Conservation (phyloP, 2,329 filamentous ascomycete genomes). For the Nothophoma quercina region DNA sequence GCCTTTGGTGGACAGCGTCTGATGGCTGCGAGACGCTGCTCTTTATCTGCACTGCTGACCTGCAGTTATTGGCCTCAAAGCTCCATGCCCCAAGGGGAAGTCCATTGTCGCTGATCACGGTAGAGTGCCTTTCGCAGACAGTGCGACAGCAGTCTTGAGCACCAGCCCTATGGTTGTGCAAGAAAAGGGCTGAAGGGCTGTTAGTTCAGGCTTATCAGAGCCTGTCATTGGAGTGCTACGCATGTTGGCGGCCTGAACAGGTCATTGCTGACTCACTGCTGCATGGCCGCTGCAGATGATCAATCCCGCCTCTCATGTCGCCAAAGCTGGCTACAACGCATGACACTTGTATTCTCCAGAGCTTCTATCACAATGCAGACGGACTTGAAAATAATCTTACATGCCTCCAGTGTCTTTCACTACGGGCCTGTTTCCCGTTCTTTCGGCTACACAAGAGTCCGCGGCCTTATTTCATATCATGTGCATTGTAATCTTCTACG, state of each 20-base stretch:
- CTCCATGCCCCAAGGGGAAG: neutral
- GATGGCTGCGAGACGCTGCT: neutral
- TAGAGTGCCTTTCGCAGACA: neutral
- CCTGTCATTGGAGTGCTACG: constrained; percentile 4
- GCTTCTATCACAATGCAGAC: too few species aligned
- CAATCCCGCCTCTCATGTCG: too few species aligned
- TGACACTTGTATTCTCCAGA: too few species aligned
- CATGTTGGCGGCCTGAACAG: neutral
- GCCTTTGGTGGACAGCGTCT: too few species aligned
- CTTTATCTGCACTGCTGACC: neutral
- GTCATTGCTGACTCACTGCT: constrained; percentile 3
- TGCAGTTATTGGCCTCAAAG: neutral
- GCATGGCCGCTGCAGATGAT: neutral
- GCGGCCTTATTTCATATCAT: too few species aligned
- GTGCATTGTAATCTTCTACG: too few species aligned
- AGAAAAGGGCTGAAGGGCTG: constrained; percentile 15
- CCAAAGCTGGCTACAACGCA: too few species aligned
- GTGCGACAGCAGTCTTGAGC: neutral
- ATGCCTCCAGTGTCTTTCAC: too few species aligned
- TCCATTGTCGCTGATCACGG: neutral
- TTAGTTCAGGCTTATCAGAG: neutral
- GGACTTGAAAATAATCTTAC: too few species aligned
- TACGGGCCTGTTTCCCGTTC: too few species aligned
- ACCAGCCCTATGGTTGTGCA: neutral
- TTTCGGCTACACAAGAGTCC: too few species aligned